phyloP scores from a whole-genome alignment of 2,329 filamentous ascomycete species.

The Fusarium coffeatum region DNA sequence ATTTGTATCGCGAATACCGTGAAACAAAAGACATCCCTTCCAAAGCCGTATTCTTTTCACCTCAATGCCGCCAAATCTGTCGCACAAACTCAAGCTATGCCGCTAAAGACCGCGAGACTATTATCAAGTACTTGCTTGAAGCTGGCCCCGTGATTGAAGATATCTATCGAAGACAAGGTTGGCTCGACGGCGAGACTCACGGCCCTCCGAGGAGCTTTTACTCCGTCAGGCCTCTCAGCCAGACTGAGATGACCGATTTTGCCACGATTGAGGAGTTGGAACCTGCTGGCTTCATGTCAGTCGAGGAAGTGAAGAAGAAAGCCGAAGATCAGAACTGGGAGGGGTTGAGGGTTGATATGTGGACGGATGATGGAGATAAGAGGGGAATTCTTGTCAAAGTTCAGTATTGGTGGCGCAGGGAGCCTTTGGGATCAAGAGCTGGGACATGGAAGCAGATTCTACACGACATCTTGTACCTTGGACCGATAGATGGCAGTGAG shows the following conservation, averaged over 20 bases:
- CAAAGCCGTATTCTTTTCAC: conserved; percentile 6
- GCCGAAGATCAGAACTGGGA: neutral
- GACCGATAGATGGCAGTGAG: conserved; percentile 8
- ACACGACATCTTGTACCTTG: conserved; percentile 5
- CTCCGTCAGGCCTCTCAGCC: neutral
- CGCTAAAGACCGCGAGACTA: neutral
- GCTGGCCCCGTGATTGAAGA: neutral
- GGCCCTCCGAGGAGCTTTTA: neutral
- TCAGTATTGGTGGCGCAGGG: conserved; percentile 16
- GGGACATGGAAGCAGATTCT: conserved; percentile 13
- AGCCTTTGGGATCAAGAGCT: neutral
- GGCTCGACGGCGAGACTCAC: neutral
- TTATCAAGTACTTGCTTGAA: neutral
- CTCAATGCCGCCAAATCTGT: conserved; percentile 13
- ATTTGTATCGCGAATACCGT: conserved; percentile 3
- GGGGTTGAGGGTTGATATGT: conserved; percentile 13
- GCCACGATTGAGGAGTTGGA: accelerated
- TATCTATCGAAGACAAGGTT: neutral
- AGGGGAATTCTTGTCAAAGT: conserved; percentile 18
- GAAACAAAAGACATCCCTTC: neutral
- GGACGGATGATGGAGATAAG: neutral
- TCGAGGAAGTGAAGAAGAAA: neutral
- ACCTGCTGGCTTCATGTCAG: neutral
- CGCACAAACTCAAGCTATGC: conserved; percentile 14
- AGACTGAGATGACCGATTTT: neutral